Evolutionary conservation across 2,329 filamentous ascomycete genomes (phyloP).

Genomic region (Xylariaceae sp.): DNA sequence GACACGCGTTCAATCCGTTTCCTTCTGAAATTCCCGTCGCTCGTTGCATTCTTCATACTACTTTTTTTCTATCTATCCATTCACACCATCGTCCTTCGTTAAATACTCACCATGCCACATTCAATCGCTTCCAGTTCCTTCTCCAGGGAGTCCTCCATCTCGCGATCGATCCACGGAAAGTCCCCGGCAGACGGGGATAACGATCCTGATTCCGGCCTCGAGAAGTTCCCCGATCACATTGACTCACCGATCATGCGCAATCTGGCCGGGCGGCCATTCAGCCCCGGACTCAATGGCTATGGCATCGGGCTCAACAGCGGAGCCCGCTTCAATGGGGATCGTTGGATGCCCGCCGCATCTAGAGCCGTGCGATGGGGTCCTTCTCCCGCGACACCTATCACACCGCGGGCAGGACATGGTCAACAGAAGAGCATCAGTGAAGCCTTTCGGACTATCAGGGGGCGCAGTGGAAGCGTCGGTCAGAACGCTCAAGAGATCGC

Average conservation of each 20-base stretch:
- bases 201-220: constrained; percentile 29
- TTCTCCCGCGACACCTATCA: constrained; percentile 23
- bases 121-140: constrained; percentile 32
- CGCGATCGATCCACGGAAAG: constrained; percentile 28
- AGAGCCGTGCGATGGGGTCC: constrained; percentile 31
- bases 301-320: constrained; percentile 31
- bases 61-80: constrained; percentile 13
- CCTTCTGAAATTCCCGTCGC: constrained; percentile 23
- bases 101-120: constrained; percentile 30
- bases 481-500: constrained; percentile 92
- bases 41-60: constrained; percentile 23
- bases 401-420: constrained; percentile 25
- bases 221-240: constrained; percentile 35
- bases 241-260: constrained; percentile 32
- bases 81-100: constrained; percentile 4
- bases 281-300: constrained; percentile 30
- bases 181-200: constrained; percentile 23
- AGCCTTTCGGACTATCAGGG: constrained; percentile 77
- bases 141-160: constrained; percentile 30
- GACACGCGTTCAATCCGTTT: constrained; percentile 19
- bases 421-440: constrained; percentile 84
- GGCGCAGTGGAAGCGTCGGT: constrained; percentile 76
- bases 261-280: constrained; percentile 25
- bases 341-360: constrained; percentile 30
- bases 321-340: constrained; percentile 28